A percentile compares a stretch with the other conserved stretches of the same genome.
phyloP scores from a whole-genome alignment of 768 basidiomycete species.

The Macrolepiota albuminosa region DNA sequence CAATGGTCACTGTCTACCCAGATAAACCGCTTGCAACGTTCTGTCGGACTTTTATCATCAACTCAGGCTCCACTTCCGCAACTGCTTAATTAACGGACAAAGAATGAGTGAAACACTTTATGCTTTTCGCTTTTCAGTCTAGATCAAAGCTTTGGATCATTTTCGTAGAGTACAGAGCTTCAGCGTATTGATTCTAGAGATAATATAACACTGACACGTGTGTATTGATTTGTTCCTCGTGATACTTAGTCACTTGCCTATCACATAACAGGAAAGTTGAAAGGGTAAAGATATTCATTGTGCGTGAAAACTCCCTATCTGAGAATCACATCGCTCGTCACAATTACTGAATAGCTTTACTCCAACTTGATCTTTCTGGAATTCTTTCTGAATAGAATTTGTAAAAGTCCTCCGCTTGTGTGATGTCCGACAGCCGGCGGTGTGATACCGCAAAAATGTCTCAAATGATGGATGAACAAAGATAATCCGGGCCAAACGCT shows the following conservation, averaged over 20 bases:
- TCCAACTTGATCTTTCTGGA: constrained; percentile 2
- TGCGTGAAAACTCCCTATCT: constrained; percentile 3
- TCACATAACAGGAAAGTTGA: neutral
- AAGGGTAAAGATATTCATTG: neutral
- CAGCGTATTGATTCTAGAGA: neutral
- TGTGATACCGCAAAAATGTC: neutral
- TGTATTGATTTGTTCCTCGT: neutral
- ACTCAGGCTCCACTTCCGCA: neutral
- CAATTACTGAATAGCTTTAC: constrained; percentile 2
- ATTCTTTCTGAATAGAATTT: neutral
- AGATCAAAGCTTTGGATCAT: neutral
- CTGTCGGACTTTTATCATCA: neutral
- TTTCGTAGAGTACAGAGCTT: neutral
- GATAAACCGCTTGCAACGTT: neutral
- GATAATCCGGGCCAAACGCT: neutral
- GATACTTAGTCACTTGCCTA: no score
- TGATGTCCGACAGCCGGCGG: neutral
- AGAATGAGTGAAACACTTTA: no score
- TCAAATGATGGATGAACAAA: neutral
- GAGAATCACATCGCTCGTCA: constrained; percentile 2
- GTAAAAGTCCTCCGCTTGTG: neutral
- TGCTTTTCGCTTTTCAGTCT: no score
- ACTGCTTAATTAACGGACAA: no score
- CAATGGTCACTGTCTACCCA: neutral
- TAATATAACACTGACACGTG: neutral